These are phyloP conservation scores for Cryphonectria japonica DNA, from an alignment of 2,329 filamentous ascomycete species.

Conservation along the genomic window DNA sequence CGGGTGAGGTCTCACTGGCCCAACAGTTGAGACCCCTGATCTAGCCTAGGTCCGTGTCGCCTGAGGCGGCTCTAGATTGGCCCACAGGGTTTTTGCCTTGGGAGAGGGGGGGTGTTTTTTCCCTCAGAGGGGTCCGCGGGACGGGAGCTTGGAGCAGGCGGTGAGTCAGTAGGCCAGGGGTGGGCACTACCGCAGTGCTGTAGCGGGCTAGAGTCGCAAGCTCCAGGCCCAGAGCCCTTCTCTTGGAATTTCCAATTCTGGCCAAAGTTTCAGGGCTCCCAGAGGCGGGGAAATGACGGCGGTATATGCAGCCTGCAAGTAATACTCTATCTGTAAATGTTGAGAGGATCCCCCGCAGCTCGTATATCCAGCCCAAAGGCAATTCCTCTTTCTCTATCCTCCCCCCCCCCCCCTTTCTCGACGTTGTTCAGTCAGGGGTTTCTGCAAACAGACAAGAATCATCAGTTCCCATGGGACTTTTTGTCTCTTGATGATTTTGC, in stretches of 20 bases:
- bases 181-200: background rate
- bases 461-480: background rate
- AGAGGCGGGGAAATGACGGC: constrained; percentile 16
- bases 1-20: background rate
- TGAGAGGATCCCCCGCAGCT: constrained; percentile 15
- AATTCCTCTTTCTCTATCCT: background rate
- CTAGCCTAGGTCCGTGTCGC: constrained; percentile 11
- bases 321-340: constrained; percentile 10
- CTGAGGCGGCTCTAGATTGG: constrained; percentile 13
- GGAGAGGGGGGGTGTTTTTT: background rate
- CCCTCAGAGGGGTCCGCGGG: constrained; percentile 10
- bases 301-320: constrained; percentile 12
- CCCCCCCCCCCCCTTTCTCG: background rate
- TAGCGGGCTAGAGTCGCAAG: constrained; percentile 1
- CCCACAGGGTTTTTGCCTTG: background rate
- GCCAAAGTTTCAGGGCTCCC: background rate
- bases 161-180: constrained; percentile 2
- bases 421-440: background rate
- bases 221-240: background rate
- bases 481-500: background rate
- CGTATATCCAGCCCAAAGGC: background rate
- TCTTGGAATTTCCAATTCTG: background rate
- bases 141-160: constrained; percentile 17
- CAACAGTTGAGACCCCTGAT: constrained; percentile 13
- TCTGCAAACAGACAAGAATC: background rate